Evolutionary conservation across 306 rosid species (phyloP).

Genomic region (Sesbania bispinosa): DNA sequence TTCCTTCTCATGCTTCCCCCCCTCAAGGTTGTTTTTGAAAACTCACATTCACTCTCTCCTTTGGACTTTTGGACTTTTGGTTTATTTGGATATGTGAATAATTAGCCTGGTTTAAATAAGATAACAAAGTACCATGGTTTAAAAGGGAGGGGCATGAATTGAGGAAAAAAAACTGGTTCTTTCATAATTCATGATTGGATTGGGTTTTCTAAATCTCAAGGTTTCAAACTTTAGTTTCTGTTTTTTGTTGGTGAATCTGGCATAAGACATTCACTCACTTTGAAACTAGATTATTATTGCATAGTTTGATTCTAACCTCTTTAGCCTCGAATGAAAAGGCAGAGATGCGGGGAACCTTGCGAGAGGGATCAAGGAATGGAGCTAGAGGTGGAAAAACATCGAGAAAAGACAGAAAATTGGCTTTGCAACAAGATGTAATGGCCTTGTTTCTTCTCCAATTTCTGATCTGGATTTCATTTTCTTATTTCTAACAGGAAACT

Average conservation of each 20-base stretch:
- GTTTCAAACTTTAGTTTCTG: too few relatives aligned
- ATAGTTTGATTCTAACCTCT: constrained; percentile 26
- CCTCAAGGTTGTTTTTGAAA: too few relatives aligned
- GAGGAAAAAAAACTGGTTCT: not conserved
- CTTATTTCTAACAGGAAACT: not conserved
- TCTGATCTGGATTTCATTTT: not conserved
- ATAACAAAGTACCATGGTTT: too few relatives aligned
- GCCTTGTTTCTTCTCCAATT: not conserved
- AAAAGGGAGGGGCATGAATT: not conserved
- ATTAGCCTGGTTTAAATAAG: too few relatives aligned
- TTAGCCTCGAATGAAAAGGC: constrained; percentile 44
- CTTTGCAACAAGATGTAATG: constrained; percentile 78
- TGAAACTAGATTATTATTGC: constrained; percentile 6
- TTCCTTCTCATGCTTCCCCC: too few relatives aligned
- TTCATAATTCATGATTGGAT: not conserved
- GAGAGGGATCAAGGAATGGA: constrained; percentile 27
- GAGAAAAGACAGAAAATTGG: constrained; percentile 55
- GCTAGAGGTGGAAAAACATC: constrained; percentile 39
- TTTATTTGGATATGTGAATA: too few relatives aligned
- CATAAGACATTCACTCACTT: not conserved
- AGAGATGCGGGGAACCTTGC: constrained; percentile 53
- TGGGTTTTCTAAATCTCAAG: not conserved
- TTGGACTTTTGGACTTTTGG: too few relatives aligned
- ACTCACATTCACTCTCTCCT: too few relatives aligned
- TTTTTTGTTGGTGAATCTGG: not conserved